Percentiles rank a stretch among this genome's conserved stretches.
phyloP scores from a whole-genome alignment of 169 alveolate genomes.

The Eimeria tenella region DNA sequence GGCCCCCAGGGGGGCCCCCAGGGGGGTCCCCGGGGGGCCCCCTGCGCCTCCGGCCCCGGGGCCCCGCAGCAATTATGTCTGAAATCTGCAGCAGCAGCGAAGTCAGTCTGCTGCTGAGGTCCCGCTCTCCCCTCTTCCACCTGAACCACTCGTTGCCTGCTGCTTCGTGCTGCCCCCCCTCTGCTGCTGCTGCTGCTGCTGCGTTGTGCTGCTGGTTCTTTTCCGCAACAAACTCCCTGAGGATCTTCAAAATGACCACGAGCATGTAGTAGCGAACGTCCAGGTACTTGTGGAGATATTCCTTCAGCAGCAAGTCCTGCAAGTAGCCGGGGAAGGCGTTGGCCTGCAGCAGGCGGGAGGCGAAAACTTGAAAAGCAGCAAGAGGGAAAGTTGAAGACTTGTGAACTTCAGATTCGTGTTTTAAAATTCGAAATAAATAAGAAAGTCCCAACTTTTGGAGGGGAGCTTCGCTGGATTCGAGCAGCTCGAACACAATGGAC shows the following conservation, averaged over 20 bases:
- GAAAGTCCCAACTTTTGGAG: background rate
- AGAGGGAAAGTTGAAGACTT: conserved; percentile 55
- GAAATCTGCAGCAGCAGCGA: conserved; percentile 29
- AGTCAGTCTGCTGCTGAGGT: conserved; percentile 27
- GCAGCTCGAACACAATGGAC: background rate
- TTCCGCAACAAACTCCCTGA: conserved; percentile 3
- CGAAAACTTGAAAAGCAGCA: conserved; percentile 31
- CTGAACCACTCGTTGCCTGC: background rate
- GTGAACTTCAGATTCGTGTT: background rate
- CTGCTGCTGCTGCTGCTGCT: background rate
- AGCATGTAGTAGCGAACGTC: conserved; percentile 72
- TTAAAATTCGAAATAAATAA: background rate
- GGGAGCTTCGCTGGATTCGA: background rate
- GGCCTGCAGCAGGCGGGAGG: conserved; percentile 23
- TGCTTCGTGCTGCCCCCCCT: background rate
- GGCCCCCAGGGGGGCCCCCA: too few relatives aligned
- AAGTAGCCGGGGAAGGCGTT: background rate
- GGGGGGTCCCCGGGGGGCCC: too few relatives aligned
- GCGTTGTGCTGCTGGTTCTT: background rate
- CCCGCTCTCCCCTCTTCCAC: conserved; percentile 20
- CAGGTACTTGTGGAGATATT: background rate
- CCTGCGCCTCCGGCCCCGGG: too few relatives aligned
- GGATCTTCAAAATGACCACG: conserved; percentile 44
- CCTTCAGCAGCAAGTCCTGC: background rate
- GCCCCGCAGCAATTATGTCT: background rate